Evolutionary conservation across 768 basidiomycete species (phyloP).

Genomic region (Tricholomella constricta): DNA sequence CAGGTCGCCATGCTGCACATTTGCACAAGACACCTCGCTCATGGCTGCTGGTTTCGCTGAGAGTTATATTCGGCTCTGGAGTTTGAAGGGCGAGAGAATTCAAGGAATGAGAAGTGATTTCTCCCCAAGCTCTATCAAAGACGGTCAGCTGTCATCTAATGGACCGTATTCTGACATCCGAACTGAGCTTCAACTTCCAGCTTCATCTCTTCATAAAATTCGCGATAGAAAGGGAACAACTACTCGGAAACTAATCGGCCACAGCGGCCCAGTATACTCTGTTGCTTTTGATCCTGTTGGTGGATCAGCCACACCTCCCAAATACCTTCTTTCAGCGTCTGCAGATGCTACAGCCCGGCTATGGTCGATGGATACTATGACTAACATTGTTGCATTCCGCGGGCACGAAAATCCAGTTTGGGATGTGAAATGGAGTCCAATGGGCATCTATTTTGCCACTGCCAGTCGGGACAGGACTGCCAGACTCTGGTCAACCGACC

Average conservation of each 20-base stretch:
- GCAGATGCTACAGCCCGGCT: constrained; percentile 89
- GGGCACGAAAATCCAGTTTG: constrained; percentile 98
- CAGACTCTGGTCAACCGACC: constrained; percentile 93
- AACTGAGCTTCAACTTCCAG: constrained; percentile 35
- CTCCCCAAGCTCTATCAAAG: constrained; percentile 61
- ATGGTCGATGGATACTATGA: constrained; percentile 95
- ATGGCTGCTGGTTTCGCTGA: constrained; percentile 96
- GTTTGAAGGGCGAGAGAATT: constrained; percentile 87
- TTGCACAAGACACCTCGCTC: constrained; percentile 88
- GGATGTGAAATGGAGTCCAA: constrained; percentile 99
- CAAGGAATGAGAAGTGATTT: constrained; percentile 79
- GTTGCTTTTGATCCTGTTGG: constrained; percentile 90
- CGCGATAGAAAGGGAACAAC: constrained; percentile 80
- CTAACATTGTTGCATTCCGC: constrained; percentile 90
- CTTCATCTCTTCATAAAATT: constrained; percentile 59
- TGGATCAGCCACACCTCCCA: constrained; percentile 85
- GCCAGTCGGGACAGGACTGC: constrained; percentile 94
- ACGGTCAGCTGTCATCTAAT: constrained; percentile 50
- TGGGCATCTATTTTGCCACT: constrained; percentile 98
- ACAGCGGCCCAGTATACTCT: constrained; percentile 95
- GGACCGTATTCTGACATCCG: neutral
- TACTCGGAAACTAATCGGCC: constrained; percentile 94
- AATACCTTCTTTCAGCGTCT: constrained; percentile 87
- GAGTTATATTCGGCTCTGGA: constrained; percentile 95
- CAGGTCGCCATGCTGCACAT: constrained; percentile 84